phyloP scores from a whole-genome alignment of 176 grass and related monocot genomes.

The Aegilops sharonensis region DNA sequence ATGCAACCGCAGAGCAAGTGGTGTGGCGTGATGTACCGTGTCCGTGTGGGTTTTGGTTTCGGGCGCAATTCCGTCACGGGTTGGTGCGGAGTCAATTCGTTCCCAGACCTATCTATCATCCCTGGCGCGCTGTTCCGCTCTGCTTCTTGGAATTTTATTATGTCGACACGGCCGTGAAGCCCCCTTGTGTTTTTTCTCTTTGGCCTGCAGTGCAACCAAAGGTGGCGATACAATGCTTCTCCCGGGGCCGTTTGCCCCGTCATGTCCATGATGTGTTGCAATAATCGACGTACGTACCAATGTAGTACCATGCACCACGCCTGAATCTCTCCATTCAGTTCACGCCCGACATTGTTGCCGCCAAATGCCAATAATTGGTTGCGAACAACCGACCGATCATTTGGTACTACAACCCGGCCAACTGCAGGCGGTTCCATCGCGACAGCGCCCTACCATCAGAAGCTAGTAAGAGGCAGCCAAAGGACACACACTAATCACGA shows the following conservation, averaged over 20 bases:
- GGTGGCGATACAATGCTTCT: not conserved
- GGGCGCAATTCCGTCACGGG: not conserved
- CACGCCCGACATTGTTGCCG: not conserved
- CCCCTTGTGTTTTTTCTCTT: not conserved
- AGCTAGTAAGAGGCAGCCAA: not conserved
- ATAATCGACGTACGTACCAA: not conserved
- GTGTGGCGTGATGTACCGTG: not conserved
- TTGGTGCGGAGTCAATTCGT: constrained; percentile 11
- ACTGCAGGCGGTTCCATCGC: not conserved
- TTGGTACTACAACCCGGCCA: not conserved
- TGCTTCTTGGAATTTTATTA: not conserved
- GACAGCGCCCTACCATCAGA: not conserved
- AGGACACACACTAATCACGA: not conserved
- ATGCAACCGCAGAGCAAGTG: not conserved
- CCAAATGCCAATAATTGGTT: constrained; percentile 8
- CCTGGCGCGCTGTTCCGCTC: not conserved
- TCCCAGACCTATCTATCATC: not conserved
- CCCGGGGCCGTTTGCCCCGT: not conserved
- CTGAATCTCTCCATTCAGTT: not conserved
- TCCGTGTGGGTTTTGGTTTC: not conserved
- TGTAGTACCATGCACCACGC: not conserved
- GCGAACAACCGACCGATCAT: not conserved
- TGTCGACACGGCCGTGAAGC: not conserved
- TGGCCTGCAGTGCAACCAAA: not conserved
- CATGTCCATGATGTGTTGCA: not conserved